A percentile compares a stretch with the other conserved stretches of the same genome.
Conservation (phyloP, 1,284 basidiomycete species). For the Pascua guehoae region DNA sequence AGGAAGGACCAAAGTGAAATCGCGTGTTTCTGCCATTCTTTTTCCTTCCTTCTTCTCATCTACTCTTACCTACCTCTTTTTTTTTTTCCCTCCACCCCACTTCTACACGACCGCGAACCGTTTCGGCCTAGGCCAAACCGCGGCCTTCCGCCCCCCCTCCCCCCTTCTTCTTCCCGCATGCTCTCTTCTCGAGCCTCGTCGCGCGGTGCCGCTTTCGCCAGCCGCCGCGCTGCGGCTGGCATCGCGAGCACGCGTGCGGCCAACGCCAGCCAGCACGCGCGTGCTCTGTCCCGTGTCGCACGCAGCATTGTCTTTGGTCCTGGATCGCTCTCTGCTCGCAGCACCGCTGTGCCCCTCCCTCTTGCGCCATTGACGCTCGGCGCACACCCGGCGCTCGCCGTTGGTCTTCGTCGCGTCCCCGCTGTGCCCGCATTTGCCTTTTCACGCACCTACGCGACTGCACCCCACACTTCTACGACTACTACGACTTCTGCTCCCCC, state of each 20-base stretch:
- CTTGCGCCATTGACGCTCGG: slow-evolving; percentile 8
- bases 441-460: slow-evolving; percentile 24
- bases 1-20: too few species aligned
- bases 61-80: background rate
- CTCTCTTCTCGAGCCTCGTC: slow-evolving; percentile 9
- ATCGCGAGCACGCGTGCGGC: background rate
- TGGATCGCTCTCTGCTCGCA: background rate
- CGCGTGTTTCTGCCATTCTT: background rate
- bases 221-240: background rate
- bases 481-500: slow-evolving; percentile 8
- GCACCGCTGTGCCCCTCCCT: background rate
- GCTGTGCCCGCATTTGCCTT: background rate
- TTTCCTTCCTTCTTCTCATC: slow-evolving; percentile 1
- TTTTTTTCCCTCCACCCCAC: background rate
- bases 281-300: too few species aligned
- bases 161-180: slow-evolving; percentile 2
- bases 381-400: slow-evolving; percentile 5
- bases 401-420: slow-evolving; percentile 12
- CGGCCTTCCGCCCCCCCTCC: background rate
- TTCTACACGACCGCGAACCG: background rate
- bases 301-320: too few species aligned
- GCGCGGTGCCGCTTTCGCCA: background rate
- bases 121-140: background rate
- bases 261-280: slow-evolving; percentile 1
- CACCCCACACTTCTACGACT: slow-evolving; percentile 8